Evolutionary conservation across 2,329 filamentous ascomycete genomes (phyloP).

Genomic region (Cladosporium sp.): DNA sequence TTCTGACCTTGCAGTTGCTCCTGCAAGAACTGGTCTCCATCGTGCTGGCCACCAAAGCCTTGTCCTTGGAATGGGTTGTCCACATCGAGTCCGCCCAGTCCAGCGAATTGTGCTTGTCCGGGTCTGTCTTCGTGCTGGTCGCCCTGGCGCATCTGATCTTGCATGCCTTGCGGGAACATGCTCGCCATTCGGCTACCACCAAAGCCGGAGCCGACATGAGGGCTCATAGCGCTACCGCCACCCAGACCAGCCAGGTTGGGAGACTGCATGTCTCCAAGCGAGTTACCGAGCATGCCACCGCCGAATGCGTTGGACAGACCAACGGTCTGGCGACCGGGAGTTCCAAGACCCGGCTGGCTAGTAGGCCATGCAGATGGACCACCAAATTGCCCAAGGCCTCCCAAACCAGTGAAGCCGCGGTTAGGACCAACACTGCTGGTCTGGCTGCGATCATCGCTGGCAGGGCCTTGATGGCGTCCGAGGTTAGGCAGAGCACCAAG

Average conservation of each 20-base stretch:
- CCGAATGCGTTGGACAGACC: conserved; percentile 55
- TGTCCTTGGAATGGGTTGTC: conserved; percentile 24
- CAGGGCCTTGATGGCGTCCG: conserved; percentile 57
- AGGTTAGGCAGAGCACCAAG: conserved; percentile 36
- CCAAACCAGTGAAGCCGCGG: conserved; percentile 68
- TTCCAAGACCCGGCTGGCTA: conserved; percentile 70
- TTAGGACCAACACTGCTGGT: conserved; percentile 80
- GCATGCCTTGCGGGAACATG: conserved; percentile 88
- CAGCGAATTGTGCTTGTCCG: conserved; percentile 31
- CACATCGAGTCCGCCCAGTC: conserved; percentile 28
- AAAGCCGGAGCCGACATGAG: conserved; percentile 47
- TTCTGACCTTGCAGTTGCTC: conserved; percentile 14
- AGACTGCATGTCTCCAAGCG: conserved; percentile 76
- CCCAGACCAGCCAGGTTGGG: conserved; percentile 69
- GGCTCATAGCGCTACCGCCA: conserved; percentile 58
- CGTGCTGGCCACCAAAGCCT: conserved; percentile 25
- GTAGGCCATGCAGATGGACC: conserved; percentile 63
- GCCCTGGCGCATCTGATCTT: conserved; percentile 77
- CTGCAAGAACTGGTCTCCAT: conserved; percentile 24
- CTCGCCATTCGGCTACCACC: conserved; percentile 55
- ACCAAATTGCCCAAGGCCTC: conserved; percentile 49
- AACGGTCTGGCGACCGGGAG: conserved; percentile 62
- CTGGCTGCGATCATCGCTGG: conserved; percentile 80
- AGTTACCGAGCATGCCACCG: conserved; percentile 59
- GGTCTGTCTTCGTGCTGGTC: conserved; percentile 60